Base-by-base conservation (phyloP, 169 alveolate species). In the Cryptosporidium sp. region DNA sequence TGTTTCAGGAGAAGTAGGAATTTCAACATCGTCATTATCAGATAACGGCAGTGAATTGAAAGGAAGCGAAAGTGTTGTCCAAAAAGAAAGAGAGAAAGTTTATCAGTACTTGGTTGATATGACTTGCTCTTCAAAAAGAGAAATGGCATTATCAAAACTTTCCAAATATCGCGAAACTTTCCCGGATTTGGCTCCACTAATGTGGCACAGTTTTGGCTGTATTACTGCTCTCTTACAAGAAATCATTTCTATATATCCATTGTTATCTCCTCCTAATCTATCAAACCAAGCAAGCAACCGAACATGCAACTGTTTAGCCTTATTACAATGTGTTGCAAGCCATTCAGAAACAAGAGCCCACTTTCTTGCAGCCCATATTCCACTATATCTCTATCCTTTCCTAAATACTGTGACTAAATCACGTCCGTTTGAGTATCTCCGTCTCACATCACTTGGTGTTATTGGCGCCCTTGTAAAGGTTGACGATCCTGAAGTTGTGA, bases 401-500 rank as follows among this genome's bases (percentile, higher is more conserved):
- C 93, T 99, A 61, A 98, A 98, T 85, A 97, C 99, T 37, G 95
- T 97, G 37, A 95, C 97, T 21, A 97, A 97, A 84, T 96, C 97
- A 52, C 95, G 99, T 84, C 99, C 99, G 2, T 97, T 96, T 91
- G 99, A 99, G 94, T 98, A 98, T 92, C 92, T 98, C 67, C 97
- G 99, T 65, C 95, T 99, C 62, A 99, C 99, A 0, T 96, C 99
- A 12, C 93, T 99, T 37, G 99, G 99, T 39, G 99, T 99, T 23
- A 97, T 99, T 43, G 99, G 99, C n/a, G 99, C 99, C 35, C 94
- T 99, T 29, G 99, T 98, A 16, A 98, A 98, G 95, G 99, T 97
- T 18, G 99, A 98, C 89, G 99, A 98, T 86, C 97, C 99, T 48
- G 99, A 97, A 71, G 99, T 98, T 41, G 97, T 98, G 35, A 94